Evolutionary conservation across 2,329 filamentous ascomycete genomes (phyloP), one percentile per base, ranked within the genome.

Genomic region (Exophiala lecanii-corni): DNA sequence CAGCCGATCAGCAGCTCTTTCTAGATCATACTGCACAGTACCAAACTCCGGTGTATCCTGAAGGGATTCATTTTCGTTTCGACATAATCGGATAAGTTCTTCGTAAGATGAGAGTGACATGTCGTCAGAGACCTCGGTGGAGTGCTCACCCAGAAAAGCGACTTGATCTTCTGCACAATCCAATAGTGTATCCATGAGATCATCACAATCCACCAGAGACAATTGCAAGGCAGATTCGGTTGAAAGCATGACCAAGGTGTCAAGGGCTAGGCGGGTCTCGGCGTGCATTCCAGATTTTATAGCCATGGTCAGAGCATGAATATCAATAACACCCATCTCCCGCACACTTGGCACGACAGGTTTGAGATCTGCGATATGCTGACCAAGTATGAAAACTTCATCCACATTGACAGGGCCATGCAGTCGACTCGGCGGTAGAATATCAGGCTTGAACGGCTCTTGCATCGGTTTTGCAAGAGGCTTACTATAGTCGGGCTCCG

Each of bases 121-220:
- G 47, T 86, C 86, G 59, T 96, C 88, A 0, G 87, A 92, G 1
- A 94, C 82, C 58, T 95, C 88, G 3, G 81, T 79, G 1, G 88
- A 83, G 59, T 91, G 82, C 51, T 95, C 87, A 1, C 82, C 84
- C n/a, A 98, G 73, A 9, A 86, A 62, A 28, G 95, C 88, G 17
- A 91, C 71, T 61, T 96, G 88, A 9, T 89, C 84, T 62, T 96
- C 89, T 1, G 87, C 92, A 60, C 87, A 95, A 54, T 97, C 92
- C 23, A 96, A 72, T 39, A 98, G 67, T 1, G 85, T 84, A 47
- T 97, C 92, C 13, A 95, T 75, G 43, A 98, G 66, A 60, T 97
- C 92, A 44, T 95, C 89, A 59, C 87, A 94, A 41, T 79, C 78
- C 43, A 81, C 74, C 30, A 95, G 69, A 31, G 81, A 79, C 13